These are phyloP conservation scores for Aspergillus tamarii DNA, from an alignment of 2,329 filamentous ascomycete genomes.

Conservation along the genomic window DNA sequence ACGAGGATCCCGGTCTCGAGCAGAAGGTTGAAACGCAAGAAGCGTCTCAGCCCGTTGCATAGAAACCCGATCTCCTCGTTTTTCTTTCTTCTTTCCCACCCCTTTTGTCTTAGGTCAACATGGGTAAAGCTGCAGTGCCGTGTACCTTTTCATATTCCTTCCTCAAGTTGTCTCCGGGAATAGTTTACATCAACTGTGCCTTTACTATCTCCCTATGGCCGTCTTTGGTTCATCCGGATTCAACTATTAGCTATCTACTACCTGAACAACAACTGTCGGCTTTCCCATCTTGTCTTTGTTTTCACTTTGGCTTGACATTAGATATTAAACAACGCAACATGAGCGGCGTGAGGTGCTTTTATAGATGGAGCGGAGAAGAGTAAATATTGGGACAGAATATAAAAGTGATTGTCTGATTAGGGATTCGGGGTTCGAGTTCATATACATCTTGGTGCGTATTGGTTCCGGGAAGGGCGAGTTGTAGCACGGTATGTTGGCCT, in stretches of 20 bases:
- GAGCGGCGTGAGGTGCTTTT: conserved; percentile 21
- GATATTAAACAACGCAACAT: conserved; percentile 19
- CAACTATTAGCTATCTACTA: conserved; percentile 5
- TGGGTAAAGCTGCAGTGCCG: conserved; percentile 20
- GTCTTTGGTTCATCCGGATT: not conserved
- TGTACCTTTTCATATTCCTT: conserved; percentile 12
- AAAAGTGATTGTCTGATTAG: conserved; percentile 10
- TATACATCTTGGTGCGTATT: not conserved
- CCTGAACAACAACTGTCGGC: conserved; percentile 1
- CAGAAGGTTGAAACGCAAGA: conserved; percentile 33
- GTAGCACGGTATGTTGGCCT: not conserved
- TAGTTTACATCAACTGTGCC: conserved; percentile 9
- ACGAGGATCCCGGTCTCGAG: conserved; percentile 30
- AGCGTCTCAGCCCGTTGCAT: conserved; percentile 33
- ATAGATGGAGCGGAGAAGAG: conserved; percentile 18
- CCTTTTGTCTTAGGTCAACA: conserved; percentile 25
- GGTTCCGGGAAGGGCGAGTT: not conserved
- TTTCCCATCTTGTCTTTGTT: conserved; percentile 2
- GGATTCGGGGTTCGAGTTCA: not conserved
- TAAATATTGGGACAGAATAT: conserved; percentile 13
- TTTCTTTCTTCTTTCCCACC: conserved; percentile 2
- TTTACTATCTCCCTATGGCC: conserved; percentile 8
- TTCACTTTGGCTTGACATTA: conserved; percentile 15
- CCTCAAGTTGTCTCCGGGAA: conserved; percentile 12
- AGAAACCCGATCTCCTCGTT: conserved; percentile 20